Evolutionary conservation across 345 rosid species (phyloP).

Genomic region (Eutrema japonicum): DNA sequence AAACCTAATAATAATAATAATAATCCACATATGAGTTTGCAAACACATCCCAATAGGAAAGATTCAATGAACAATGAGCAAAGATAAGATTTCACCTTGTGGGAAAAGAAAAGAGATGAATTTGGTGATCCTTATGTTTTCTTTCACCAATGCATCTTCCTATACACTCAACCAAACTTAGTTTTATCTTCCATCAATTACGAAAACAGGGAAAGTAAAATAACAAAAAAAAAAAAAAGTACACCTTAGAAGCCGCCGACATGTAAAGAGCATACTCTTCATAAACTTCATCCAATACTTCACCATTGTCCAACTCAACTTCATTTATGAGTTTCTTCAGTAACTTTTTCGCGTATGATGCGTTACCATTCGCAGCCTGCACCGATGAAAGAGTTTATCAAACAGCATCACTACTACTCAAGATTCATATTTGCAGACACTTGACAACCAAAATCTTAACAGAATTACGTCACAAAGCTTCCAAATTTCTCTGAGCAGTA

Average conservation of each 20-base stretch:
- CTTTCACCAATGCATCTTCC: slow-evolving; percentile 54
- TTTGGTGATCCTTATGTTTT: slow-evolving; percentile 59
- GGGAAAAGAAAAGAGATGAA: slow-evolving; percentile 77
- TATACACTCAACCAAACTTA: slow-evolving; percentile 30
- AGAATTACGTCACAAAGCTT: not conserved
- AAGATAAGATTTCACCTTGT: slow-evolving; percentile 49
- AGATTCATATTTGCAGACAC: not conserved
- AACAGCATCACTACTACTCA: not conserved
- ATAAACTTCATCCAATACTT: slow-evolving; percentile 69
- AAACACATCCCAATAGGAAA: slow-evolving; percentile 9
- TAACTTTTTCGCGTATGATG: slow-evolving; percentile 58
- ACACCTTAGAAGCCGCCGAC: slow-evolving; percentile 66
- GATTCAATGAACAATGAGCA: slow-evolving; percentile 4
- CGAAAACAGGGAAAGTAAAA: not conserved
- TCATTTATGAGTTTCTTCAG: slow-evolving; percentile 73
- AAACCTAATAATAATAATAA: slow-evolving; percentile 44
- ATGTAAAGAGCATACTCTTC: slow-evolving; percentile 61
- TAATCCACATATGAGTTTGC: slow-evolving; percentile 25
- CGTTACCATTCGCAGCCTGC: slow-evolving; percentile 58
- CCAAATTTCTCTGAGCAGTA: slow-evolving; percentile 3
- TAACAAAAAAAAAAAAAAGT: not conserved
- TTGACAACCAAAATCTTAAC: not conserved
- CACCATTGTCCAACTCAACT: slow-evolving; percentile 58
- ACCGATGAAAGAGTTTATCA: slow-evolving; percentile 26
- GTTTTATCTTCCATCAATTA: slow-evolving; percentile 2